phyloP scores from a whole-genome alignment of 352 stramenopile species.

The Phytophthora ramorum region DNA sequence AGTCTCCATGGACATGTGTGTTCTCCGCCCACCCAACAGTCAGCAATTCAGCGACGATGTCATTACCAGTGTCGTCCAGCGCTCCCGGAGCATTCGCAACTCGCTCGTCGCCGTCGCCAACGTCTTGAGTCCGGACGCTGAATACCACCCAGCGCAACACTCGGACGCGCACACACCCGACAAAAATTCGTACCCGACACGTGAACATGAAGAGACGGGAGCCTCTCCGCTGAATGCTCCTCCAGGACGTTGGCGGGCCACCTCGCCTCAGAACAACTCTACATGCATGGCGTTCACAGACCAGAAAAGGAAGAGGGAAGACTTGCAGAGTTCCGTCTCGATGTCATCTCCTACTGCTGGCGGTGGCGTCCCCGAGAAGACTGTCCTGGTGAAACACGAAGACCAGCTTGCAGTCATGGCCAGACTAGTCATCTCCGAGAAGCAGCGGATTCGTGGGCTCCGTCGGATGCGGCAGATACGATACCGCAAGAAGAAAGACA shows the following conservation, averaged over 20 bases:
- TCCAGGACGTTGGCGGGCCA: neutral
- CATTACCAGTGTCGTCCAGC: neutral
- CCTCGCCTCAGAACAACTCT: neutral
- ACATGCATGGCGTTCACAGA: neutral
- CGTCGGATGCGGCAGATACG: neutral
- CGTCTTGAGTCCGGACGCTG: neutral
- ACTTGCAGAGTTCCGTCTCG: neutral
- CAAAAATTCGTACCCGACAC: neutral
- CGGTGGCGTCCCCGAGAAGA: neutral
- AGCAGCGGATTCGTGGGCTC: neutral
- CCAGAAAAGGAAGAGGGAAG: neutral
- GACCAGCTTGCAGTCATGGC: neutral
- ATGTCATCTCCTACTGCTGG: neutral
- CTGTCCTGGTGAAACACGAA: neutral
- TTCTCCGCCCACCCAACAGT: neutral
- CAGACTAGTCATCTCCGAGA: neutral
- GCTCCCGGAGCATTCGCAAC: neutral
- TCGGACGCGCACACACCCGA: too few relatives aligned
- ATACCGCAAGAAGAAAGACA: neutral
- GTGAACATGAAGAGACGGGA: neutral
- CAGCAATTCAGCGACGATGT: neutral
- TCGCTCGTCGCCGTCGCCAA: neutral
- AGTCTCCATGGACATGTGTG: neutral
- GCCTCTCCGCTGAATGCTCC: neutral
- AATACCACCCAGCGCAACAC: neutral